Evolutionary conservation across 1,284 basidiomycete species (phyloP), one percentile per base, ranked within the genome.

Genomic region (Sporisorium scitamineum): DNA sequence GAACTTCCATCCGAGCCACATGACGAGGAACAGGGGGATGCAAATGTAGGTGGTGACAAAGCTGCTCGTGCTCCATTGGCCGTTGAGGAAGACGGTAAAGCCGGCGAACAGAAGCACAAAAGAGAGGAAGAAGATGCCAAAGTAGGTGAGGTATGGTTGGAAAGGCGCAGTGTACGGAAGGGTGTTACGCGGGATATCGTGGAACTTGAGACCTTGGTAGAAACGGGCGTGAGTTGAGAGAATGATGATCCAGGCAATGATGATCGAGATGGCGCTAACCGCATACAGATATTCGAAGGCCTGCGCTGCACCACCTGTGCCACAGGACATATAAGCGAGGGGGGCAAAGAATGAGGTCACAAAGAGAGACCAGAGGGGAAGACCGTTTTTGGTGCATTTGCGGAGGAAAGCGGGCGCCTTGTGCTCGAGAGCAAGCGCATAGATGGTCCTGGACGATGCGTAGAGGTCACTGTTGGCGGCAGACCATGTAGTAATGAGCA

Each of bases 181-280:
- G 26, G 62, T 66, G 57, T 83, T 87, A 74, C 92, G 89, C 76
- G 89, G 87, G 71, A 90, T 85, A 26, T 89, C 90, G 78, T 92
- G 91, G 37, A 77, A 85, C 80, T 87, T 88, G 81, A 89, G 84
- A 26, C 90, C 91, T 72, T 89, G 88, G 81, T 90, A 90, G 89
- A 93, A 94, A 85, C 89, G 90, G 59, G 92, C 83, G 86, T 92
- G 94, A 3, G 91, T 90, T 44, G 91, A 62, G 80, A 91, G 90
- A 85, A 94, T 93, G 56, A 89, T 92, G 80, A 92, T 91, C 94
- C 94, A 96, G 13, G 92, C 92, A 87, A 93, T 88, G 61, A 92
- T 85, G 45, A 91, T 90, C 11, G 88, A 87, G 39, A 90, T 90
- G 16, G 91, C 89, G 5, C 87, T 90, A 57, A 92, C 86, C 83